Base-by-base conservation (phyloP, 2,329 filamentous ascomycete genomes). In the Neospermospora avenae region DNA sequence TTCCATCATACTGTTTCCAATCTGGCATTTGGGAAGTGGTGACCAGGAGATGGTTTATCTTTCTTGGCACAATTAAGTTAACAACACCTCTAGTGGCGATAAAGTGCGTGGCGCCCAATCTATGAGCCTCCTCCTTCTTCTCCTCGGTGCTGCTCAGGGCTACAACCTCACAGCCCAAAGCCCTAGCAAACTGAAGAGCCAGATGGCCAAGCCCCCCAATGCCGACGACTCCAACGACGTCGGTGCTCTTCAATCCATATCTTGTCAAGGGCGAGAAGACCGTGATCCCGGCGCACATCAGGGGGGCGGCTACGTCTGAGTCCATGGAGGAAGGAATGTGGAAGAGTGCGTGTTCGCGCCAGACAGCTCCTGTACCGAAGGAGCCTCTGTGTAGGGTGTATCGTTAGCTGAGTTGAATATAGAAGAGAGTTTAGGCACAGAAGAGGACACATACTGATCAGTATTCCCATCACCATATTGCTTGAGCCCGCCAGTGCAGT, bases 91-190 rank as follows among this genome's bases (percentile, higher is more conserved):
- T 81, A n/a, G 77, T 83, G 5, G 82, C 81, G 7, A 84, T 80
- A 72, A 88, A 87, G 65, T 86, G 81, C 31, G 73, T 76, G 0
- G 85, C 85, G 13, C 85, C 85, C 2, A 88, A 75, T 59, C 76
- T 75, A 70, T 79, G 70, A 0, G 85, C 83, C 70, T 88, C 84
- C 0, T 83, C 80, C 71, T 81, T 82, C 77, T 90, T 90, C 66
- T 74, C 77, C 53, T 86, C 16, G 82, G 1, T 78, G 79, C 79
- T 76, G 3, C 79, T 82, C 68, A 86, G 80, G 3, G 83, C 84
- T 41, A 83, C 77, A 16, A 85, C 80, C 35, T 81, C 76, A 71
- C 80, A 84, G n/a, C 84, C 84, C 81, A 85, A 84, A 71, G 83
- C 83, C 7, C 77, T 74, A 0, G 83, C 83, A 65, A 84, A 86